A percentile compares a stretch with the other conserved stretches of the same genome.
phyloP scores from a whole-genome alignment of 305 asterid genomes.

The Monarda citriodora region DNA sequence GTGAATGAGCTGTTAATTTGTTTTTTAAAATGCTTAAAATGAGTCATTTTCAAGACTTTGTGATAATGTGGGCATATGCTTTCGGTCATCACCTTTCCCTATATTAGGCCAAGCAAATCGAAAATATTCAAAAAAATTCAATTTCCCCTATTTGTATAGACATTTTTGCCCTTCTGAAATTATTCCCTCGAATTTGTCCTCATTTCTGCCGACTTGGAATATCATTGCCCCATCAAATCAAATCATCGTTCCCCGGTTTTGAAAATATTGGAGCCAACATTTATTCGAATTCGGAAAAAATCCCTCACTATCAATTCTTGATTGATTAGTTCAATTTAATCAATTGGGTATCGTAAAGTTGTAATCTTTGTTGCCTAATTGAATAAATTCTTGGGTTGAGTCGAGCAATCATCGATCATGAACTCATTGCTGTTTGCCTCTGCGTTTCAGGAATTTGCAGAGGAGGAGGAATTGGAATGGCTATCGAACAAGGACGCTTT shows the following conservation, averaged over 20 bases:
- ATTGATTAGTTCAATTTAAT: neutral
- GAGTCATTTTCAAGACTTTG: slow-evolving; percentile 28
- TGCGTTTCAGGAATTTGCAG: slow-evolving; percentile 45
- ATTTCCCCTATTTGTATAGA: slow-evolving; percentile 17
- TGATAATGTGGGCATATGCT: slow-evolving; percentile 29
- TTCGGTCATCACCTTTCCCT: slow-evolving; percentile 7
- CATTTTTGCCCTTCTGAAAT: slow-evolving; percentile 30
- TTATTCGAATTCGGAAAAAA: neutral
- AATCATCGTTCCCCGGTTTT: slow-evolving; percentile 7
- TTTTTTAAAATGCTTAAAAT: slow-evolving; percentile 20
- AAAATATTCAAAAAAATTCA: neutral
- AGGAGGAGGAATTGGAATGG: slow-evolving; percentile 91
- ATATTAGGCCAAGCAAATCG: slow-evolving; percentile 16
- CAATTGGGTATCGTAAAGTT: slow-evolving; percentile 5
- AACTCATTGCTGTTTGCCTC: neutral
- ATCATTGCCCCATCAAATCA: slow-evolving; percentile 14
- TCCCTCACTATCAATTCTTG: neutral
- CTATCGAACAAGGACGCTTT: slow-evolving; percentile 77
- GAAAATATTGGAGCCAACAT: slow-evolving; percentile 11
- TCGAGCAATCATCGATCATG: slow-evolving; percentile 17
- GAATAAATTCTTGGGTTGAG: neutral
- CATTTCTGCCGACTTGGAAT: slow-evolving; percentile 15
- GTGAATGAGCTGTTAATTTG: slow-evolving; percentile 62
- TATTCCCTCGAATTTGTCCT: slow-evolving; percentile 13
- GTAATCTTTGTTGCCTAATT: slow-evolving; percentile 4